A percentile compares a stretch with the other conserved stretches of the same genome.
phyloP scores from a whole-genome alignment of 805 yeast species.

The Priceomyces carsonii region DNA sequence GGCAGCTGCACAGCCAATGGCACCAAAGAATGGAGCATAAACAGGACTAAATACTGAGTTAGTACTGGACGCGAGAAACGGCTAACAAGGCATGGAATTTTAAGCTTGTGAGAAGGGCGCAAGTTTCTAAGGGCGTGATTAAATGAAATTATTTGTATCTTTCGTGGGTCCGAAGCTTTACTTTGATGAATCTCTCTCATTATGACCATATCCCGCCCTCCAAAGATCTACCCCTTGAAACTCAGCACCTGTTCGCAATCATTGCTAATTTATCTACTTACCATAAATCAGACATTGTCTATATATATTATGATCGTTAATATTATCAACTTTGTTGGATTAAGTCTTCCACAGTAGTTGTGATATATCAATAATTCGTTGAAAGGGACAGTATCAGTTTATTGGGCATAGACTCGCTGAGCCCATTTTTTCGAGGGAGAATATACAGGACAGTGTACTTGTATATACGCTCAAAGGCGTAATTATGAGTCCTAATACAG shows the following conservation, averaged over 20 bases:
- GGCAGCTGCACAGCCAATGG: conserved; percentile 99
- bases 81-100: too few relatives aligned
- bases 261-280: too few relatives aligned
- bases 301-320: conserved; percentile 4
- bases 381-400: conserved; percentile 1
- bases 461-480: too few relatives aligned
- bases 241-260: too few relatives aligned
- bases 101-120: too few relatives aligned
- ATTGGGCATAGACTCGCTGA: conserved; percentile 5
- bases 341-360: conserved; percentile 3
- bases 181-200: too few relatives aligned
- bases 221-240: too few relatives aligned
- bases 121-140: too few relatives aligned
- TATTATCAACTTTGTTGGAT: conserved; percentile 4
- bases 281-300: conserved; percentile 73
- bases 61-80: too few relatives aligned
- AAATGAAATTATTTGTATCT: too few relatives aligned
- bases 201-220: too few relatives aligned
- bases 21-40: conserved; percentile 96
- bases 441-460: conserved; percentile 3
- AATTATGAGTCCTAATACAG: not conserved
- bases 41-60: conserved; percentile 54
- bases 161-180: too few relatives aligned
- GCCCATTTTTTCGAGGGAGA: not conserved
- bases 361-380: conserved; percentile 5